phyloP scores from a whole-genome alignment of 257 asterid species.

The Przewalskia tangutica region DNA sequence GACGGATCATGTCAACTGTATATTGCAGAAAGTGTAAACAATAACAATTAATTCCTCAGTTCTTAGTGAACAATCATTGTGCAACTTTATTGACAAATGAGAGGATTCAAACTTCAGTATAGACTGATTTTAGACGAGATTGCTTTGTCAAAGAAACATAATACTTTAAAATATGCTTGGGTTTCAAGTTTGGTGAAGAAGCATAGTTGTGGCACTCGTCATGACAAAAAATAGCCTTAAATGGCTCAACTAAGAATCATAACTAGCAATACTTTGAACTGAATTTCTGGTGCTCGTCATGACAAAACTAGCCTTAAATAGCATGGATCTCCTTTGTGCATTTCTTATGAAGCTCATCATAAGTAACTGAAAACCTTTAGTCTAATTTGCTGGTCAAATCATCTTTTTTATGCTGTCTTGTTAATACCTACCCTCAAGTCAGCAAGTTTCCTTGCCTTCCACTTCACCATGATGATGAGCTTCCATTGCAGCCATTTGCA shows the following conservation, averaged over 20 bases:
- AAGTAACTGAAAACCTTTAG: neutral
- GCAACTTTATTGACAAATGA: neutral
- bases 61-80: neutral
- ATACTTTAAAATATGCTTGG: neutral
- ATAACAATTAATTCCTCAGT: neutral
- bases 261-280: neutral
- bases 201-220: neutral
- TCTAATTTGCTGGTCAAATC: neutral
- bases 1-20: neutral
- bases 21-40: neutral
- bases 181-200: neutral
- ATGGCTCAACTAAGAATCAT: neutral
- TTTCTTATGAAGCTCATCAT: neutral
- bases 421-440: neutral
- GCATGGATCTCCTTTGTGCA: neutral
- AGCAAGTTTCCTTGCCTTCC: neutral
- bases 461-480: neutral
- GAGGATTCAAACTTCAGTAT: neutral
- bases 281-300: neutral
- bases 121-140: neutral
- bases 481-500: constrained; percentile 1
- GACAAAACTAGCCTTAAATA: neutral
- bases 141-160: neutral
- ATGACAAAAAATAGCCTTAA: neutral
- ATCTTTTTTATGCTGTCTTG: neutral